These are phyloP conservation scores for Monascus purpureus DNA, from an alignment of 495 filamentous ascomycete genomes.

Conservation along the genomic window DNA sequence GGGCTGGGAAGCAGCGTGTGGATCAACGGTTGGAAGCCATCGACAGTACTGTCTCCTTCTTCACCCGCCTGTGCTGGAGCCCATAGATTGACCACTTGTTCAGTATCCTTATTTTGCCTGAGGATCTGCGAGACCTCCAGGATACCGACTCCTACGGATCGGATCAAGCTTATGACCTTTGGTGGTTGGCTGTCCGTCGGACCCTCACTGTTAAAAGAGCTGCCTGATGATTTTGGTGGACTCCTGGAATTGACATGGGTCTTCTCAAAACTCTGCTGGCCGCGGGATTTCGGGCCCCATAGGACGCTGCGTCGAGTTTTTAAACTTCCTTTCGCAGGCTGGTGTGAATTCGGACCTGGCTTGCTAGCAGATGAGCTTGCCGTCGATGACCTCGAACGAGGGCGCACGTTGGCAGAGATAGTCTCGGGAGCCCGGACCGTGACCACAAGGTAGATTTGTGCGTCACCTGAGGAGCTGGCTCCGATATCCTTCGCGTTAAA, in stretches of 20 bases:
- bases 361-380: constrained; percentile 20
- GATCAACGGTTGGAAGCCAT: constrained; percentile 66
- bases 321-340: constrained; percentile 26
- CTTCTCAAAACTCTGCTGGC: constrained; percentile 15
- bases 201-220: constrained; percentile 39
- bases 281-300: constrained; percentile 44
- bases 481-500: constrained; percentile 71
- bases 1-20: constrained; percentile 59
- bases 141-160: constrained; percentile 68
- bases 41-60: constrained; percentile 35
- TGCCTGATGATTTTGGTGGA: constrained; percentile 38
- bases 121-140: constrained; percentile 68
- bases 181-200: constrained; percentile 20
- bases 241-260: constrained; percentile 33
- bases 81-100: constrained; percentile 72
- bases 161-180: constrained; percentile 38
- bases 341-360: constrained; percentile 12
- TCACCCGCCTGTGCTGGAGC: constrained; percentile 44
- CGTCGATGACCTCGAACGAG: constrained; percentile 15
- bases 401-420: constrained; percentile 20
- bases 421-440: constrained; percentile 56
- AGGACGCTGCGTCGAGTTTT: constrained; percentile 66
- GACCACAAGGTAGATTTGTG: constrained; percentile 70
- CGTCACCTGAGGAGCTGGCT: constrained; percentile 49
- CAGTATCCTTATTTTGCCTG: constrained; percentile 59